Conservation (phyloP, 495 filamentous ascomycete species). For the Hyaloscypha bicolor region DNA sequence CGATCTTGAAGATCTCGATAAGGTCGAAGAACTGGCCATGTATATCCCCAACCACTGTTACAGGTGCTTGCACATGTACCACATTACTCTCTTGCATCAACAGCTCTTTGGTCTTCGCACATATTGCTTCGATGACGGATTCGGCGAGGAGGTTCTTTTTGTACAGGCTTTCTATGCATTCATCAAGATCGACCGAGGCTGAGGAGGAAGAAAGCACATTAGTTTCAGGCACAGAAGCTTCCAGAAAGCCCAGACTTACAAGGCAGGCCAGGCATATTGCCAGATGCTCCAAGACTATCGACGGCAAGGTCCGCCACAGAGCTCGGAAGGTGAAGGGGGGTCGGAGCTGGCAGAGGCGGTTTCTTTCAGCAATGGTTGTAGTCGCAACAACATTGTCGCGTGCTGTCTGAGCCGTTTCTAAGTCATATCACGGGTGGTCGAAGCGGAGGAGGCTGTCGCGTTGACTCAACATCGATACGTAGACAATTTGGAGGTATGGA, state of each 20-base stretch:
- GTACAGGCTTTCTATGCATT: slow-evolving; percentile 94
- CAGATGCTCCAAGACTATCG: slow-evolving; percentile 17
- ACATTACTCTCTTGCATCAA: slow-evolving; percentile 99
- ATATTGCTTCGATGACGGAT: slow-evolving; percentile 98
- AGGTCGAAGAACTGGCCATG: slow-evolving; percentile 99
- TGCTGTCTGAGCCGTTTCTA: slow-evolving; percentile 11
- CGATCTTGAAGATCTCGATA: slow-evolving; percentile 98
- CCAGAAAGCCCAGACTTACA: slow-evolving; percentile 52
- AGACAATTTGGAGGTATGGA: not conserved
- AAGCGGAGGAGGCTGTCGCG: not conserved
- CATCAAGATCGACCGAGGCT: slow-evolving; percentile 97
- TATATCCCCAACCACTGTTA: slow-evolving; percentile 98
- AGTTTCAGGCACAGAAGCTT: not conserved
- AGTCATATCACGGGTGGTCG: slow-evolving; percentile 20
- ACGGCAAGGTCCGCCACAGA: slow-evolving; percentile 1
- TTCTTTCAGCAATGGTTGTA: slow-evolving; percentile 21
- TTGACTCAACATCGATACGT: slow-evolving; percentile 7
- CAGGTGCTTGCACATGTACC: slow-evolving; percentile 91
- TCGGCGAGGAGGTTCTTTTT: slow-evolving; percentile 95
- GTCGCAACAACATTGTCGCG: slow-evolving; percentile 34
- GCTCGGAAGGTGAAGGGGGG: slow-evolving; percentile 20
- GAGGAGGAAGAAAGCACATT: slow-evolving; percentile 15
- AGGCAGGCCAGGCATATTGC: slow-evolving; percentile 86
- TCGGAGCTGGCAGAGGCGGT: slow-evolving; percentile 23
- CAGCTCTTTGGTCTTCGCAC: slow-evolving; percentile 96